Base-by-base conservation (phyloP, 2,329 filamentous ascomycete genomes). In the Aspergillus aculeatus region DNA sequence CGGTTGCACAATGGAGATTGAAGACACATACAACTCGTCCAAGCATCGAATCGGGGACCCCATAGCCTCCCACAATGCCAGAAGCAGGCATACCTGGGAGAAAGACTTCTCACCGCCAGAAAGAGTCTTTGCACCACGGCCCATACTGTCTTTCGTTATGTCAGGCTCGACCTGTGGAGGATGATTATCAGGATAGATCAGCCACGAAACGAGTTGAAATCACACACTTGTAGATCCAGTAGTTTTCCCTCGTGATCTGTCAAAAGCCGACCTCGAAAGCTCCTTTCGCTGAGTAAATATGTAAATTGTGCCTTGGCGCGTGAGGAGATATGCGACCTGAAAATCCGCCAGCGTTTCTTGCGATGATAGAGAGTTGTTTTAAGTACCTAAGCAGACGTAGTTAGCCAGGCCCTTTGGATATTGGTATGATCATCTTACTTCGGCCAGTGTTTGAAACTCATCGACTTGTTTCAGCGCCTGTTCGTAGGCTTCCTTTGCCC, bases 81-180 rank as follows among this genome's bases (percentile, higher is more conserved):
- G 83, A 57, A 99, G 80, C 68, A 99, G 84, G 77, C 95, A 99
- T 61, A 98, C 96, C 4, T 94, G 96, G 3, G 93, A 96, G 75
- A 98, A 99, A 0, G 94, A 98, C 75, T 99, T 99, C 74, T 99
- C 95, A 31, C 95, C 95, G 56, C 95, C 95, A 9, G 93, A 97
- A 1, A 99, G 81, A 0, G 94, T 98, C 77, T 92, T 96, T 24
- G 95, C 94, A 69, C 90, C 90, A 53, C 94, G 86, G 2, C 92
- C 92, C 4, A 84, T 82, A 23, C 84, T 85, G 62, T 84, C 86
- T 66, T 84, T 88, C 23, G 89, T 95, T 51, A 83, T 84, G 66
- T 89, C 86, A 4, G 87, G 87, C 72, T 89, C 85, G 57, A 88
- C 83, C 79, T 83, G 62, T 24, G 21, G 41, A 59, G 49, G 31